Evolutionary conservation across 1,139 yeast genomes (phyloP).

Genomic region (Blastobotrys persicus): DNA sequence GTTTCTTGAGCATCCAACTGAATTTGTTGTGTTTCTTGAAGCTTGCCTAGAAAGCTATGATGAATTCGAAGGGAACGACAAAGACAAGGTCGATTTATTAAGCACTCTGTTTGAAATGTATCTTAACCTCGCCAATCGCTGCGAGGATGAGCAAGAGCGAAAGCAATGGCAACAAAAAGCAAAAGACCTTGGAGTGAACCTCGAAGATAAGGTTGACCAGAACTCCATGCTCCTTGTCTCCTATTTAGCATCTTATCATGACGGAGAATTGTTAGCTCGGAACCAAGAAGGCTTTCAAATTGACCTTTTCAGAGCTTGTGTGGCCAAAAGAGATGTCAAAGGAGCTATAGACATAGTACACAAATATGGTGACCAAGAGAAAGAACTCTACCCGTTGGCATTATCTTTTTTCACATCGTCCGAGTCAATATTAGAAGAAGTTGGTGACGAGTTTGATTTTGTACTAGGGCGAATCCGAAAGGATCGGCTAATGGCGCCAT

Average conservation of each 20-base stretch:
- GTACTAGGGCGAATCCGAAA: constrained; percentile 56
- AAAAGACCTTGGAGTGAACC: constrained; percentile 45
- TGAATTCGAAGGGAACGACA: constrained; percentile 65
- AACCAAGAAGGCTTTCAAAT: constrained; percentile 52
- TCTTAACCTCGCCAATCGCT: constrained; percentile 53
- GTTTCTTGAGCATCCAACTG: constrained; percentile 78
- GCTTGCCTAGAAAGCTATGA: constrained; percentile 85
- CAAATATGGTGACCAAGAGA: constrained; percentile 59
- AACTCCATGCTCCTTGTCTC: constrained; percentile 63
- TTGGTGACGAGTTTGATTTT: constrained; percentile 50
- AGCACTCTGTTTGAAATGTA: constrained; percentile 83
- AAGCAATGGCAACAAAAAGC: constrained; percentile 68
- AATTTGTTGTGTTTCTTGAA: constrained; percentile 90
- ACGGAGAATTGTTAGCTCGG: constrained; percentile 26
- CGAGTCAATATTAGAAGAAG: constrained; percentile 49
- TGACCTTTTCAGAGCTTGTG: constrained; percentile 63
- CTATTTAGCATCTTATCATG: constrained; percentile 44
- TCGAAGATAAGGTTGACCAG: constrained; percentile 50
- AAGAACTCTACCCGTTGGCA: constrained; percentile 65
- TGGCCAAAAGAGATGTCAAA: constrained; percentile 54
- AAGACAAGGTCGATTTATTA: constrained; percentile 68
- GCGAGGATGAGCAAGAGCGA: constrained; percentile 40
- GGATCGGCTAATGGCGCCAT: constrained; percentile 60
- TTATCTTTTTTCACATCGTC: constrained; percentile 63
- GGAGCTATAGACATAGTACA: constrained; percentile 57